Evolutionary conservation across 768 basidiomycete species (phyloP).

Genomic region (Hortiboletus flavorubellus): DNA sequence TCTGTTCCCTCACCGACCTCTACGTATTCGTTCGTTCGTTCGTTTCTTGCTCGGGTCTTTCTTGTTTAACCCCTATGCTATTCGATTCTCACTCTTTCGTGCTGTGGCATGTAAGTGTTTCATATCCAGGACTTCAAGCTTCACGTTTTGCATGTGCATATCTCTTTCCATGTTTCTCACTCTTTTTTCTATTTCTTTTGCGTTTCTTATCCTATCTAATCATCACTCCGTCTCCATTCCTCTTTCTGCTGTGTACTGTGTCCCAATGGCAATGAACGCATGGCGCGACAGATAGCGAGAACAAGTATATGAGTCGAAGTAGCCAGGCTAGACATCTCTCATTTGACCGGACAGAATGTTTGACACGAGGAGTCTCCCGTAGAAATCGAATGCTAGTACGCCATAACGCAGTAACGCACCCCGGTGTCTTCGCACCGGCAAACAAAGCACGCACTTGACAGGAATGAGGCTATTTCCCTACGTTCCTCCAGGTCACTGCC

Average conservation of each 20-base stretch:
- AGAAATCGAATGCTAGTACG: too few relatives aligned
- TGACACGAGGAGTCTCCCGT: too few relatives aligned
- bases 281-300: too few relatives aligned
- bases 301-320: too few relatives aligned
- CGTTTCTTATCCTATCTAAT: not conserved
- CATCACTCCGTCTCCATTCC: not conserved
- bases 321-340: too few relatives aligned
- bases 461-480: too few relatives aligned
- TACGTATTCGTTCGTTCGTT: slow-evolving; percentile 4
- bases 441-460: too few relatives aligned
- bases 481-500: too few relatives aligned
- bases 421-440: too few relatives aligned
- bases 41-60: not conserved
- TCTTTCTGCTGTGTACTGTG: slow-evolving; percentile 9
- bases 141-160: slow-evolving; percentile 6
- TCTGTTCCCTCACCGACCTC: not conserved
- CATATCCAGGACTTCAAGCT: slow-evolving; percentile 6
- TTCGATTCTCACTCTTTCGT: not conserved
- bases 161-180: slow-evolving; percentile 3
- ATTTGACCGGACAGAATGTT: too few relatives aligned
- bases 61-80: not conserved
- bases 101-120: slow-evolving; percentile 8
- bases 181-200: not conserved
- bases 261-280: not conserved
- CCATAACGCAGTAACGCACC: too few relatives aligned